A percentile compares a stretch with the other conserved stretches of the same genome.
These are phyloP conservation scores for Claviceps spartinae DNA, from an alignment of 2,329 filamentous ascomycete genomes.

Conservation along the genomic window DNA sequence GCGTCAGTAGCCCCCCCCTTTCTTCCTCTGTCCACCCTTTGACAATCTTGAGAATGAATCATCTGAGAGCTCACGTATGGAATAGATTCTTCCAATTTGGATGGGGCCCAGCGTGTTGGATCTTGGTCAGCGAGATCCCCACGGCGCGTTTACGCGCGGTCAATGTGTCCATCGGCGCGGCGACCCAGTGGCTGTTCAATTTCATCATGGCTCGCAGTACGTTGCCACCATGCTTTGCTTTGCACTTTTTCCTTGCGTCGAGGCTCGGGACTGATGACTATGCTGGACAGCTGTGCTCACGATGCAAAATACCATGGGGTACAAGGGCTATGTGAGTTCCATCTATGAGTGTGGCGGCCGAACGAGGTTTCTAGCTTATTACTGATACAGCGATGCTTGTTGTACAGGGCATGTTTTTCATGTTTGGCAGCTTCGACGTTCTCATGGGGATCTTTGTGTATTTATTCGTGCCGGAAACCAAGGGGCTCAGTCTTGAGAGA, in stretches of 20 bases:
- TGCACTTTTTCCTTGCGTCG: not conserved
- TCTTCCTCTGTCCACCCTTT: not conserved
- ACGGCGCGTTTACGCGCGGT: constrained; percentile 50
- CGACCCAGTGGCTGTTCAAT: constrained; percentile 63
- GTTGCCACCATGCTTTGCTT: constrained; percentile 3
- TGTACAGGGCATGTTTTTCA: constrained; percentile 47
- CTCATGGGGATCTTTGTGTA: constrained; percentile 52
- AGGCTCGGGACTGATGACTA: not conserved
- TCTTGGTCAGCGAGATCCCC: constrained; percentile 55
- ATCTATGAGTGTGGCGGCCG: not conserved
- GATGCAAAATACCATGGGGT: constrained; percentile 45
- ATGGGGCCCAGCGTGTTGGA: constrained; percentile 63
- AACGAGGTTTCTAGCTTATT: too few species aligned
- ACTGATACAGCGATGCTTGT: too few species aligned
- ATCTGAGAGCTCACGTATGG: constrained; percentile 8
- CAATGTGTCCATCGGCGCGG: constrained; percentile 55
- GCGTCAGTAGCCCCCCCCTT: constrained; percentile 18
- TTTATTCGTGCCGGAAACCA: constrained; percentile 59
- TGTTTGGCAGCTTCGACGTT: constrained; percentile 54
- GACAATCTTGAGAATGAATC: not conserved
- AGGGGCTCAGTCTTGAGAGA: constrained; percentile 48
- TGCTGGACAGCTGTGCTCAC: constrained; percentile 38
- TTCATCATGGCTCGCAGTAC: constrained; percentile 51
- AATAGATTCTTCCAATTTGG: constrained; percentile 49
- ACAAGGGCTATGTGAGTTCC: constrained; percentile 26